Evolutionary conservation across 768 basidiomycete genomes (phyloP).

Genomic region (Multifurca ochricompacta): DNA sequence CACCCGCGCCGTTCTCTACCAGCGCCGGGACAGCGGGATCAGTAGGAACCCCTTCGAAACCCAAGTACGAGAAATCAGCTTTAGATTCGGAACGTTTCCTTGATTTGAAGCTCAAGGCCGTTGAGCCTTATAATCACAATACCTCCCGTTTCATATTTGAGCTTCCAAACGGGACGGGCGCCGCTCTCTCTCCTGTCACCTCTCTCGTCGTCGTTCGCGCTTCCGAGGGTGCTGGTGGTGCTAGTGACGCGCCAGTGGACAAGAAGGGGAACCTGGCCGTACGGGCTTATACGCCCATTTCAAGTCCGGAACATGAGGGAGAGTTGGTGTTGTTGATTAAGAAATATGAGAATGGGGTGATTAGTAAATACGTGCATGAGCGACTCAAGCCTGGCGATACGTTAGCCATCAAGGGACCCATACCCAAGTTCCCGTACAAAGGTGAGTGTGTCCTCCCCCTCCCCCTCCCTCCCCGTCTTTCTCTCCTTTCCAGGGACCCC

Average conservation of each 20-base stretch:
- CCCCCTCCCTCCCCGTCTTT: not conserved
- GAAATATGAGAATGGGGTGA: conserved; percentile 72
- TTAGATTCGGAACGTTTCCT: conserved; percentile 69
- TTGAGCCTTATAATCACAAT: conserved; percentile 92
- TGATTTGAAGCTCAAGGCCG: conserved; percentile 74
- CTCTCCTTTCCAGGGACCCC: too few relatives aligned
- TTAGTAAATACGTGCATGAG: conserved; percentile 74
- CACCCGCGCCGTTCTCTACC: conserved; percentile 12
- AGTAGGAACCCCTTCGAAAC: conserved; percentile 22
- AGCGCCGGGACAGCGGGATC: too few relatives aligned
- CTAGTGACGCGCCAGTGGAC: conserved; percentile 38
- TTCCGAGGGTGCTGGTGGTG: conserved; percentile 41
- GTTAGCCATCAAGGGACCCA: conserved; percentile 85
- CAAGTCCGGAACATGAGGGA: conserved; percentile 63
- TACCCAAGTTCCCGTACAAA: conserved; percentile 82
- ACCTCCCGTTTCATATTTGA: conserved; percentile 77
- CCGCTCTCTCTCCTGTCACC: conserved; percentile 70
- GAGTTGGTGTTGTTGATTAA: conserved; percentile 80
- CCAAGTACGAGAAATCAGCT: conserved; percentile 53
- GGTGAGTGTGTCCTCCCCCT: conserved; percentile 32
- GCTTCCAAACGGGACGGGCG: conserved; percentile 60
- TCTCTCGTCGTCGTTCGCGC: conserved; percentile 75
- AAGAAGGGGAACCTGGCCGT: conserved; percentile 81
- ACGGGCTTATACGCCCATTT: conserved; percentile 91
- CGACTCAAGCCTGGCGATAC: conserved; percentile 72